Conservation (phyloP, 345 rosid species). For the Diplotaxis tenuifolia region DNA sequence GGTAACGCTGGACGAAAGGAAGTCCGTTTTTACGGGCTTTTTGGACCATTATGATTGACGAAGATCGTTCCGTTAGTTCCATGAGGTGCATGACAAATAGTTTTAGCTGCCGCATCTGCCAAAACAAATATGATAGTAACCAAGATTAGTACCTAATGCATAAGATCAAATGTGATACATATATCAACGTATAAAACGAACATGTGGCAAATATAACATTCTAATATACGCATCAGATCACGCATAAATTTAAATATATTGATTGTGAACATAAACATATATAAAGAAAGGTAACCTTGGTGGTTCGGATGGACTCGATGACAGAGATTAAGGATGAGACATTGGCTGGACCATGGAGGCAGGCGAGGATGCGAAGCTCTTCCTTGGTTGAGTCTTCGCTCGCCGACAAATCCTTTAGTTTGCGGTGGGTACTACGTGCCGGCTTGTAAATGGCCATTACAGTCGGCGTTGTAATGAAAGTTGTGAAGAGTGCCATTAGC, state of each 20-base stretch:
- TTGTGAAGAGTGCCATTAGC: constrained; percentile 83
- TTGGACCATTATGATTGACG: constrained; percentile 75
- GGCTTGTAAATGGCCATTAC: constrained; percentile 77
- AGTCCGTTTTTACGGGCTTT: constrained; percentile 61
- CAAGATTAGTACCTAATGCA: neutral
- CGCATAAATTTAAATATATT: neutral
- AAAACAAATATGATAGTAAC: neutral
- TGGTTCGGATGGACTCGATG: constrained; percentile 63
- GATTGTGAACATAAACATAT: neutral
- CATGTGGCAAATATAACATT: neutral
- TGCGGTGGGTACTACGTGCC: constrained; percentile 54
- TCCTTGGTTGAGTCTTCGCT: constrained; percentile 39
- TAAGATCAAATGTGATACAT: neutral
- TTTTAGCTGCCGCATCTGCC: constrained; percentile 44
- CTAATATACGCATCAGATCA: neutral
- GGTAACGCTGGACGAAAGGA: constrained; percentile 60
- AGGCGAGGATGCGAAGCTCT: constrained; percentile 64
- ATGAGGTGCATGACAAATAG: constrained; percentile 76
- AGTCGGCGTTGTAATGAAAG: constrained; percentile 78
- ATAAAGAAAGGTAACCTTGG: constrained; percentile 33
- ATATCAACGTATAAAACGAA: neutral
- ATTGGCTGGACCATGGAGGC: constrained; percentile 65
- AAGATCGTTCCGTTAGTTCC: constrained; percentile 75
- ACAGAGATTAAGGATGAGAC: constrained; percentile 64
- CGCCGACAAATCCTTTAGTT: constrained; percentile 46